Evolutionary conservation across 208 protist species (phyloP).

Genomic region (Crithidia fasciculata): DNA sequence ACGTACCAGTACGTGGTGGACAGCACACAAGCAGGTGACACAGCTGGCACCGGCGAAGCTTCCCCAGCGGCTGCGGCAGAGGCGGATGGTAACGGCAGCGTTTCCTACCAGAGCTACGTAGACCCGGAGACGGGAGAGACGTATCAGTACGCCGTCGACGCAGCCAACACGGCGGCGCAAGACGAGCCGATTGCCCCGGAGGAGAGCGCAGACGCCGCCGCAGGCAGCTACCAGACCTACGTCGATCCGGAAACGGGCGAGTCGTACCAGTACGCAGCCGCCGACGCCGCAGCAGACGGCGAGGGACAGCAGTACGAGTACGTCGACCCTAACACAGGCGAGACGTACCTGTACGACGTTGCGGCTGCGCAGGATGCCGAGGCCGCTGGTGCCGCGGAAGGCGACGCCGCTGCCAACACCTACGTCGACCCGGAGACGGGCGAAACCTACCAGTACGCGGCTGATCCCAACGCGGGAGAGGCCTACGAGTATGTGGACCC

Average conservation of each 20-base stretch:
- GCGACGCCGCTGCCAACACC: background rate
- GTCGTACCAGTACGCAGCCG: constrained; percentile 21
- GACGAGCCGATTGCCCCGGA: background rate
- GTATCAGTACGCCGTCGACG: constrained; percentile 30
- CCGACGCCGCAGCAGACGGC: background rate
- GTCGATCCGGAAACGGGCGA: constrained; percentile 23
- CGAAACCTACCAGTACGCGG: constrained; percentile 44
- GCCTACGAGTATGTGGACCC: constrained; percentile 35
- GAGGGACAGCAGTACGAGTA: constrained; percentile 30
- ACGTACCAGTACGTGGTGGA: constrained; percentile 39
- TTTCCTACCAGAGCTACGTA: constrained; percentile 33
- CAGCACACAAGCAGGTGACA: background rate
- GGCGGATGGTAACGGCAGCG: background rate
- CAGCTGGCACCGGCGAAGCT: background rate
- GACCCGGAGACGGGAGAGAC: constrained; percentile 32
- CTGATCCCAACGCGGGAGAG: constrained; percentile 28
- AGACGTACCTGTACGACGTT: constrained; percentile 35
- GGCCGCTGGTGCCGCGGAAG: background rate
- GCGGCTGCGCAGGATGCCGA: background rate
- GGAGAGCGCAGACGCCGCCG: background rate
- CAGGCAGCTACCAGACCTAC: constrained; percentile 4
- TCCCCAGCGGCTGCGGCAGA: background rate
- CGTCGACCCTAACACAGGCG: constrained; percentile 40
- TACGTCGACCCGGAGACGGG: constrained; percentile 44
- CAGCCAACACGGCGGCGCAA: background rate